Base-by-base conservation (phyloP, 495 filamentous ascomycete species). In the Hyaloscypha hepaticicola region DNA sequence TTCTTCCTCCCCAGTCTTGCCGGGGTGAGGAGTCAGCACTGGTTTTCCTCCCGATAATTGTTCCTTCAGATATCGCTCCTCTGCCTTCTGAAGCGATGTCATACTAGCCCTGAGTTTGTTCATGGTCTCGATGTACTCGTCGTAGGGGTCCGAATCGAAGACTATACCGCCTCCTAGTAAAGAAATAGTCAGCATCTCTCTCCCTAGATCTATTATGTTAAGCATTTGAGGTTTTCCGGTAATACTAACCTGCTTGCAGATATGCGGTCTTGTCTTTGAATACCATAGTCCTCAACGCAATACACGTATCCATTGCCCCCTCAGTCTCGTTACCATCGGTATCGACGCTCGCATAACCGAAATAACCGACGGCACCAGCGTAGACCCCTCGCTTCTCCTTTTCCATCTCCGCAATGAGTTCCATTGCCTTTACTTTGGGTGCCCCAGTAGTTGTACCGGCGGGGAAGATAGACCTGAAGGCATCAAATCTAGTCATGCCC, bases 301-400 rank as follows among this genome's bases (percentile, higher is more conserved):
- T 99, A 74, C 93, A 97, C 2, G 94, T 97, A 74, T 99, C 95
- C 95, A 99, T 98, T 14, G 91, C 92, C 9, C 96, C 95, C 60
- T 93, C 87, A 28, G 66, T 72, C 34, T 77, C 77, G 6, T 72
- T 72, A 0, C 77, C 78, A 6, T 75, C 67, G 9, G 67, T 68
- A 29, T 82, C 77, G 4, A 88, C 76, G 53, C 79, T 81, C 48
- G 81, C 79, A 65, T 91, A 93, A 9, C 90, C 91, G 69, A 91
- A 94, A 77, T 97, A 98, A 1, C 95, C 95, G 5, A 97, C 92
- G 0, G 96, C 95, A n/a, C 95, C 95, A 34, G 94, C 95, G 73
- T 98, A 99, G 22, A 99, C 88, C 1, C 96, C 94, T 27, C 95
- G 82, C 79, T 96, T 96, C 81, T 99, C 95, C 55, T 83, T 77